Evolutionary conservation across 371 early-diverging fungal genomes (phyloP), one percentile per base, ranked within the genome.

Genomic region (Mucor lusitanicus): DNA sequence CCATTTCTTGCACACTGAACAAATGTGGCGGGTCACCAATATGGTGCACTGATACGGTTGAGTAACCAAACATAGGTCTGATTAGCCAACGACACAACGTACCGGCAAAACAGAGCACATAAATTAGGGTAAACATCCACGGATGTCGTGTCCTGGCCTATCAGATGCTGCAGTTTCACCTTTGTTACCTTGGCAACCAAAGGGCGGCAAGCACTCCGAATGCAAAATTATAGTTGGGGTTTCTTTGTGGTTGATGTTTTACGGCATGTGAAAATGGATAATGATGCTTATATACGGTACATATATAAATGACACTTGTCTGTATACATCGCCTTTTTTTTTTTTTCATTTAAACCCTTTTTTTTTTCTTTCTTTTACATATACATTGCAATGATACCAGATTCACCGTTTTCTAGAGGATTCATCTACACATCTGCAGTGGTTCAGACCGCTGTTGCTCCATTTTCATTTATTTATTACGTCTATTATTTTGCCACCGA

Each of bases 401-500:
- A 80, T 58, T 64, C 81, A 40, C 50, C 59, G 28, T 27, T 77
- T 15, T 69, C 74, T 13, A 75, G 78, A 60, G 67, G 72, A 17
- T 46, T 61, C 11, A 75, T 81, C 40, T 77, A 79, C 44, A 27
- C 61, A 25, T 46, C 66, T n/a, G 83, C 82, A 23, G 56, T 84
- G 4, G 27, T 76, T 25, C 77, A 79, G 55, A 75, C 84, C 0
- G 78, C 83, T 6, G 70, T 85, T 6, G 84, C 84, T 23, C 84
- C 85, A 7, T 54, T 81, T 19, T 78, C 85, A 1, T 79, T 84
- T 40, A 59, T 77, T 25, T 82, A 84, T 66, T 84, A 83, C 62
- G 63, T 84, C 46, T 83, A 85, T 63, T 78, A 79, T 33, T 61
- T 84, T 33, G 70, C 73, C 27, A 78, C 81, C 40, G 82, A 80